Conservation (phyloP, 208 protist species). For the Sergeia podlipaevii region DNA sequence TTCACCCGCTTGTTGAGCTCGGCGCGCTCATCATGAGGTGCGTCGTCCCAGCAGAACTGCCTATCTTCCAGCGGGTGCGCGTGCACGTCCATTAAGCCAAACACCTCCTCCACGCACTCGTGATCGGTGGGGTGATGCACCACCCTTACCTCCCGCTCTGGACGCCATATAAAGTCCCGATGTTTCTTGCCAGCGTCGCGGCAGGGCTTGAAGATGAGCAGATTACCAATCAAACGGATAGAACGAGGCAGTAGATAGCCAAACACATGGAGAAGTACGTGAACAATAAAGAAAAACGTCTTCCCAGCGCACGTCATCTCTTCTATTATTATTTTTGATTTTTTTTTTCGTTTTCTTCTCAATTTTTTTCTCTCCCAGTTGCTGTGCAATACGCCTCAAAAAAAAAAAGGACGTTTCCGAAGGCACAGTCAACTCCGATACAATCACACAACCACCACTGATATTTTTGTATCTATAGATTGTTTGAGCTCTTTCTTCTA, state of each 20-base stretch:
- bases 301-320: constrained; percentile 10
- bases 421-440: too few relatives aligned
- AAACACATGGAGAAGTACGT: constrained; percentile 35
- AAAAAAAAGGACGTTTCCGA: neutral
- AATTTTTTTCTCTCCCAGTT: too few relatives aligned
- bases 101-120: constrained; percentile 22
- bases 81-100: constrained; percentile 30
- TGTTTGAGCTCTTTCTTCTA: too few relatives aligned
- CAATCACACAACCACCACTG: too few relatives aligned
- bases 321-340: too few relatives aligned
- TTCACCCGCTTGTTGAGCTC: constrained; percentile 3
- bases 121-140: constrained; percentile 17
- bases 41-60: constrained; percentile 18
- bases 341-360: too few relatives aligned
- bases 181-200: constrained; percentile 4
- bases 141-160: constrained; percentile 19
- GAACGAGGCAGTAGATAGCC: constrained; percentile 23
- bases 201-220: constrained; percentile 24
- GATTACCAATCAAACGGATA: constrained; percentile 7
- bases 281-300: constrained; percentile 27
- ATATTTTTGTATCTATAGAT: too few relatives aligned
- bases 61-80: constrained; percentile 16
- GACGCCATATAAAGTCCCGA: constrained; percentile 21
- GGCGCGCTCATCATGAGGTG: neutral
- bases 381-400: neutral